Conservation (phyloP, 2,329 filamentous ascomycete species). For the Annulohypoxylon truncatum region DNA sequence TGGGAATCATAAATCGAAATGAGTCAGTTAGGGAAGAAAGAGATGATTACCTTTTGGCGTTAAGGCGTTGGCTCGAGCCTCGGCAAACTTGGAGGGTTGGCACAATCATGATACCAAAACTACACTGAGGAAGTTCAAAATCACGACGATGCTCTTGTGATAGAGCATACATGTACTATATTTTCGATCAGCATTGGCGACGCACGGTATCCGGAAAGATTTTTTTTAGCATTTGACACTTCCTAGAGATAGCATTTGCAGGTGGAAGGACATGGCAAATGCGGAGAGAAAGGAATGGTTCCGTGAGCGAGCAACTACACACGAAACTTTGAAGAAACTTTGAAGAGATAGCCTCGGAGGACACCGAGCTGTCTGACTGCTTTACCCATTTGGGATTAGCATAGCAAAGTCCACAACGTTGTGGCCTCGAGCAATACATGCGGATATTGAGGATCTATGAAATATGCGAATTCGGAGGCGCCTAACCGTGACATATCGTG, state of each 20-base stretch:
- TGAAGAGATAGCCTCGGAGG: not conserved
- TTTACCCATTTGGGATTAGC: not conserved
- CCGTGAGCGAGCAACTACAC: not conserved
- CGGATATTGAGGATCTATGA: not conserved
- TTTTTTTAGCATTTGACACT: slow-evolving; percentile 9
- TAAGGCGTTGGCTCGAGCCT: slow-evolving; percentile 41
- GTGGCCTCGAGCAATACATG: not conserved
- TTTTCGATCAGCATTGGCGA: slow-evolving; percentile 33
- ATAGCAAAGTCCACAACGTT: not conserved
- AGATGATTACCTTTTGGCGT: slow-evolving; percentile 41
- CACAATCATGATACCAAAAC: slow-evolving; percentile 43
- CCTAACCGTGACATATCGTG: not conserved
- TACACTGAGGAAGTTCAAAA: slow-evolving; percentile 15
- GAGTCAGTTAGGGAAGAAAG: not conserved
- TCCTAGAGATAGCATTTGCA: slow-evolving; percentile 12
- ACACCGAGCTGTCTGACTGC: not conserved
- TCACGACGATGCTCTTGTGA: slow-evolving; percentile 21
- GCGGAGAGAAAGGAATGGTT: not conserved
- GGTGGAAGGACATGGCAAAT: slow-evolving; percentile 1
- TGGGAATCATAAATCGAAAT: slow-evolving; percentile 44
- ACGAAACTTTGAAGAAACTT: slow-evolving; percentile 6
- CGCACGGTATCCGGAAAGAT: slow-evolving; percentile 35
- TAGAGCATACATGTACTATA: slow-evolving; percentile 45
- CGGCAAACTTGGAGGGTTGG: slow-evolving; percentile 28
- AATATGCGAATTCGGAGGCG: slow-evolving; percentile 24